A percentile compares a stretch with the other conserved stretches of the same genome.
Conservation (phyloP, 257 asterid genomes). For the Galeopsis tetrahit region DNA sequence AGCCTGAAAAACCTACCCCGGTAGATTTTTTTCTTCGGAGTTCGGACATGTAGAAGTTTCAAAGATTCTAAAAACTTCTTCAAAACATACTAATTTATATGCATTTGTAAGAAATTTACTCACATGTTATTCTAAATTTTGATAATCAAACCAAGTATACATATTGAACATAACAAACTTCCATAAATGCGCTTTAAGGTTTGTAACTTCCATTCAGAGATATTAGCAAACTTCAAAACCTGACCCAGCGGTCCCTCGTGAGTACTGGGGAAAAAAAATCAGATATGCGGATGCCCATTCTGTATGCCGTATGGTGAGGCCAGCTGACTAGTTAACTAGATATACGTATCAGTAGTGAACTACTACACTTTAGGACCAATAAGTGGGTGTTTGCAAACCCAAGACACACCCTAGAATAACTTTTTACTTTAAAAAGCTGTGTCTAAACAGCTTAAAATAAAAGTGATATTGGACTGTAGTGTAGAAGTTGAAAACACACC, state of each 20-base stretch:
- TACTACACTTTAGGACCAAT: background rate
- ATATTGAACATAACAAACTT: background rate
- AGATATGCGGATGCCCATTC: constrained; percentile 13
- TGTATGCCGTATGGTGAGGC: constrained; percentile 2
- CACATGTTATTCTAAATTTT: background rate
- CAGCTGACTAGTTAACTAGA: constrained; percentile 1
- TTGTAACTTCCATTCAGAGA: constrained; percentile 1
- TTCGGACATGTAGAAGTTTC: background rate
- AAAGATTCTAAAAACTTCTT: constrained; percentile 17
- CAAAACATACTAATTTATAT: background rate
- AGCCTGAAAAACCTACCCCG: background rate
- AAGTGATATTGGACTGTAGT: too few relatives aligned
- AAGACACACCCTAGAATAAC: too few relatives aligned
- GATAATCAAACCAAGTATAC: constrained; percentile 15
- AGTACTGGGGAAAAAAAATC: constrained; percentile 23
- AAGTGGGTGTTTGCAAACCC: too few relatives aligned
- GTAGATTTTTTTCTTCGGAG: constrained; percentile 4
- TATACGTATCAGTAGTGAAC: background rate
- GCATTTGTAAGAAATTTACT: background rate
- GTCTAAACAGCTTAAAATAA: too few relatives aligned
- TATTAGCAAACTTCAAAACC: constrained; percentile 17
- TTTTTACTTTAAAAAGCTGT: too few relatives aligned
- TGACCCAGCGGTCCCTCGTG: constrained; percentile 6
- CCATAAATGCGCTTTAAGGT: constrained; percentile 1
- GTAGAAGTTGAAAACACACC: too few relatives aligned